phyloP scores from a whole-genome alignment of 169 alveolate genomes.

The Plasmodium berghei region DNA sequence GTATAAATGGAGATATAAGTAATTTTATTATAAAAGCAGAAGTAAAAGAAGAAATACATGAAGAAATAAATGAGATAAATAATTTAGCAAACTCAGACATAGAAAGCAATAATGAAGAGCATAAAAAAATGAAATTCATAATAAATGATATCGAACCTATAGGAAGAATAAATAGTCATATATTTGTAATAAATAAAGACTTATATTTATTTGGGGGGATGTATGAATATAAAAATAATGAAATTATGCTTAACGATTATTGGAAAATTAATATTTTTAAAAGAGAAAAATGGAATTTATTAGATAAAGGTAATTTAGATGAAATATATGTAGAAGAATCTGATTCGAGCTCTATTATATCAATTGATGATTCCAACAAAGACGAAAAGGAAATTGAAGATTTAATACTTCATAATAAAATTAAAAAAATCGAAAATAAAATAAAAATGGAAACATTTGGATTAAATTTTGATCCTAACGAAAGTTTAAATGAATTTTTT shows the following conservation, averaged over 20 bases:
- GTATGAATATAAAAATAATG: constrained; percentile 83
- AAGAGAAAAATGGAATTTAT: constrained; percentile 84
- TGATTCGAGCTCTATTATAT: constrained; percentile 49
- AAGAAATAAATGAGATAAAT: constrained; percentile 12
- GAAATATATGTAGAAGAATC: constrained; percentile 78
- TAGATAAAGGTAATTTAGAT: constrained; percentile 81
- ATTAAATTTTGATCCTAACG: constrained; percentile 75
- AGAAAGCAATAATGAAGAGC: constrained; percentile 20
- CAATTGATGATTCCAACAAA: constrained; percentile 75
- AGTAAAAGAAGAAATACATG: neutral
- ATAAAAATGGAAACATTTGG: constrained; percentile 31
- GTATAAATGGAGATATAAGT: neutral
- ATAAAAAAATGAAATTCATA: constrained; percentile 44
- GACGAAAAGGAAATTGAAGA: constrained; percentile 68
- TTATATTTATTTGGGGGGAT: constrained; percentile 85
- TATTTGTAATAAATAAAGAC: constrained; percentile 78
- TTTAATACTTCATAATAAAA: constrained; percentile 54
- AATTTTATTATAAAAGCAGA: constrained; percentile 1
- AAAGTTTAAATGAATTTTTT: constrained; percentile 83
- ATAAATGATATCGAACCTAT: constrained; percentile 66
- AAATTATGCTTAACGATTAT: constrained; percentile 85
- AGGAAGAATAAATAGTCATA: constrained; percentile 81
- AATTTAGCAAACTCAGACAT: constrained; percentile 45
- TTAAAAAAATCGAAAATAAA: constrained; percentile 70
- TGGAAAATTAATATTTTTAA: constrained; percentile 85